Base-by-base conservation (phyloP, 148 eudicot species). In the Rhododendron ferrugineum region DNA sequence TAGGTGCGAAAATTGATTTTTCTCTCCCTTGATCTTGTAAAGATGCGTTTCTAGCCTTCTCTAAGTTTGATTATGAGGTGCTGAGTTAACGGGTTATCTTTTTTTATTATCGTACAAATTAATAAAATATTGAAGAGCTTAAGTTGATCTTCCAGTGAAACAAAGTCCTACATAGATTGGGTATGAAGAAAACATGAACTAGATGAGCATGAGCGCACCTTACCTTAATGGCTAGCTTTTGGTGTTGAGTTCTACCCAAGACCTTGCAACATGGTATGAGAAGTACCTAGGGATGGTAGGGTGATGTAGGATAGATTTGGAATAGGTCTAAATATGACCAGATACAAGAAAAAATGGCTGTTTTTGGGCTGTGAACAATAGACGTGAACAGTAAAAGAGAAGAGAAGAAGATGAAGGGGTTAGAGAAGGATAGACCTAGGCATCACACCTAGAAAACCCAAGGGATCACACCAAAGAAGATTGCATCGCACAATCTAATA, bases 51-150 rank as follows among this genome's bases (percentile, higher is more conserved):
- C 44, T 20, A 46, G 85, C 18, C 20, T 83, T 47, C 32, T 47
- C 85, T 30, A 46, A 47, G 46, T 70, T 83, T 44, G n/a, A 5
- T 46, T 11, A 66, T 66, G 73, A 37, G 49, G 46, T 83, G 85
- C 49, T 30, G 73, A 26, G 11, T 66, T 62, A 0, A 66, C 11
- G 32, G 14, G 32, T 28, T 66, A 26, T 4, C 11, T 26, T 28
- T 66, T 26, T 66, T 2, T 34, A 34, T 34, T 34, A 34, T 34
- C 34, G 34, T 1, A 34, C 34, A 34, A 34, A 66, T 11, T 26
- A 64, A 2, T 58, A 20, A 16, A 54, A 60, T 60, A 60, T 60
- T 66, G 34, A 28, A 66, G 16, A 66, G 34, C 2, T 66, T 10
- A 66, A 26, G 36, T 66, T 28, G 73, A 10, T 66, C 73, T 66